Conservation (phyloP, 495 filamentous ascomycete genomes). For the Recurvomyces mirabilis region DNA sequence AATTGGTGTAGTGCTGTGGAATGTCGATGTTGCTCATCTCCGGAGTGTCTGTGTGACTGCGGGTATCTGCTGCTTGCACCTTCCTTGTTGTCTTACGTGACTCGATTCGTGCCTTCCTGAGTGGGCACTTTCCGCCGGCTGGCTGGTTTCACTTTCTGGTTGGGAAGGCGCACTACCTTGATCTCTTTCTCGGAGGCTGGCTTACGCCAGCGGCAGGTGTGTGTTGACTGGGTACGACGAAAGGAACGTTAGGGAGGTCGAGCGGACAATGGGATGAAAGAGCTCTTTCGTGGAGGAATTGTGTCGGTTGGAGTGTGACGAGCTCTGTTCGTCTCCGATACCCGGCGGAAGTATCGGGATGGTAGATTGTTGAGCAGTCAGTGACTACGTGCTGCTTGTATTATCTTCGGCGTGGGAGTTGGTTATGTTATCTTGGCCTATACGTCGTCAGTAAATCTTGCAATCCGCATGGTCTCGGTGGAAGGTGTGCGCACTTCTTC, state of each 20-base stretch:
- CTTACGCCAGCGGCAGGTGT: conserved; percentile 34
- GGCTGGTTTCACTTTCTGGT: no score
- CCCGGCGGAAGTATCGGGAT: conserved; percentile 73
- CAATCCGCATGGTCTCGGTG: neutral
- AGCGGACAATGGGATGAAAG: conserved; percentile 69
- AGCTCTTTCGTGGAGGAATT: conserved; percentile 75
- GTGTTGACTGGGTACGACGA: conserved; percentile 35
- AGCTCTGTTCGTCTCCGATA: conserved; percentile 60
- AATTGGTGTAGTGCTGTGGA: conserved; percentile 65
- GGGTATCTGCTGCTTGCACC: neutral
- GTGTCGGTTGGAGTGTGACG: conserved; percentile 58
- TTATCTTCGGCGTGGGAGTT: conserved; percentile 24
- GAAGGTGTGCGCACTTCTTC: conserved; percentile 58
- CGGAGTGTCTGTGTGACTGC: conserved; percentile 21
- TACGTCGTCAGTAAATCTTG: neutral
- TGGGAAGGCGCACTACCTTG: no score
- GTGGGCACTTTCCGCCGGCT: no score
- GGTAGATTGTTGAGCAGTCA: conserved; percentile 63
- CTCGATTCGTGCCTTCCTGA: no score
- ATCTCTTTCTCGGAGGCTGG: no score
- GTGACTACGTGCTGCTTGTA: conserved; percentile 32
- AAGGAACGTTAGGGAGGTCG: conserved; percentile 85
- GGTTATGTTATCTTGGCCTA: conserved; percentile 83
- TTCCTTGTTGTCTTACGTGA: no score
- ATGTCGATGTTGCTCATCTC: conserved; percentile 78